Base-by-base conservation (phyloP, 495 filamentous ascomycete genomes). In the Lindgomyces ingoldianus region DNA sequence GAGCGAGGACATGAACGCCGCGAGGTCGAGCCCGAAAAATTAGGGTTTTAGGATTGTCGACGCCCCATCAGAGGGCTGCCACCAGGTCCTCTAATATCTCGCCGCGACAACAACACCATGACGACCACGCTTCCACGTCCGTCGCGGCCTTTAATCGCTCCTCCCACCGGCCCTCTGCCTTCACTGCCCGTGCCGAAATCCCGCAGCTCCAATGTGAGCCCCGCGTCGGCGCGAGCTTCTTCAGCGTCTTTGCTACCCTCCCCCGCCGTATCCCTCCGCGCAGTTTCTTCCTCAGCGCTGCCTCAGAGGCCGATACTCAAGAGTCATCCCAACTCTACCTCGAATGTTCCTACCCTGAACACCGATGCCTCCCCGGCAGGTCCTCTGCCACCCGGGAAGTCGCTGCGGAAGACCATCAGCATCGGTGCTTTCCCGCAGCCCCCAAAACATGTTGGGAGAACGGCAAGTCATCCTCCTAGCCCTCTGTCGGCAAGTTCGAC, bases 391-490 rank as follows among this genome's bases (percentile, higher is more conserved):
- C 75, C 80, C 9, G 81, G 83, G 9, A 91, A 84, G 71, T 84
- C 83, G n/a, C 70, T 96, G 57, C 84, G 92, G 62, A 90, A 91
- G 71, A 90, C 89, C 0, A 88, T 95, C 62, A 96, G 91, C 76
- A 95, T 96, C 65, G 91, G 91, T 57, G 85, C 91, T 0, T 96
- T 96, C 72, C 92, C 92, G n/a, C 89, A 93, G 61, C 92, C 92
- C 27, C 92, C 92, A 19, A 87, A 85, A 60, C 80, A 81, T 3
- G 81, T 78, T 42, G 76, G 81, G 36, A 81, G 84, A 60, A 72
- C 77, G 46, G 67, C 76, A 36, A 88, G 81, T 72, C 75, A 84
- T 3, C 83, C 84, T 16, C 81, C 83, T 14, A 89, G 83, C 72
- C 84, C 85, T 2, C 73, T 87, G 46, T 84, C 84, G 11, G 79